phyloP scores from a whole-genome alignment of 176 grass and related monocot genomes.

The Aegilops longissima region DNA sequence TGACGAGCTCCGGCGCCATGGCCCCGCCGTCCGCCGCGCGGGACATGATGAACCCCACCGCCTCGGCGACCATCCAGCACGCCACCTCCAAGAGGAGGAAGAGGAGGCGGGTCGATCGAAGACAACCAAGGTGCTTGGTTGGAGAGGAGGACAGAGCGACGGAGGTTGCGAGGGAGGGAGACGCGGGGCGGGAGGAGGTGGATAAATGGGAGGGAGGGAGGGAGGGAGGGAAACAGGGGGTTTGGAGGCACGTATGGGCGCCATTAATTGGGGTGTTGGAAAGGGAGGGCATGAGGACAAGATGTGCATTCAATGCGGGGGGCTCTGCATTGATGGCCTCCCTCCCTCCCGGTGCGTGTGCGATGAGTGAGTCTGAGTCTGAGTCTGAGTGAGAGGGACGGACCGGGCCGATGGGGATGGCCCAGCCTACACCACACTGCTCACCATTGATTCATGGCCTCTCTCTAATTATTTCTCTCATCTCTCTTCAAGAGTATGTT shows the following conservation, averaged over 20 bases:
- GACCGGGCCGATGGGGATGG: constrained; percentile 38
- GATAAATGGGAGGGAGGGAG: background rate
- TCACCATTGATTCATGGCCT: background rate
- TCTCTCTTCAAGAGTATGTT: too few relatives aligned
- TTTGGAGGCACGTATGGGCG: constrained; percentile 41
- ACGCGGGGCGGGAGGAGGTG: background rate
- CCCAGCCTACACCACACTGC: constrained; percentile 19
- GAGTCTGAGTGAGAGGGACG: constrained; percentile 3
- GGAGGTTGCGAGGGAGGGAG: background rate
- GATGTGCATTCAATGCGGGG: constrained; percentile 53
- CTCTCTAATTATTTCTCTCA: too few relatives aligned
- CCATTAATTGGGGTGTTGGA: constrained; percentile 53
- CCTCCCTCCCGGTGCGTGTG: constrained; percentile 17
- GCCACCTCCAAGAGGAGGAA: background rate
- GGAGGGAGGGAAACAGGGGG: background rate
- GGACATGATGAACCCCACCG: constrained; percentile 74
- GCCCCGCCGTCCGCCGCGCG: constrained; percentile 30
- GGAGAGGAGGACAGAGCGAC: background rate
- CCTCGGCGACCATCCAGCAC: constrained; percentile 58
- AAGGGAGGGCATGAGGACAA: constrained; percentile 52
- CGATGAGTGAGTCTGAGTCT: background rate
- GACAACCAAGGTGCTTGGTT: background rate
- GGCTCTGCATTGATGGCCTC: constrained; percentile 25
- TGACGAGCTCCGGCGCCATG: constrained; percentile 63
- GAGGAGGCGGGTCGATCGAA: background rate